Evolutionary conservation across 140 eudicot genomes (phyloP), one percentile per base, ranked within the genome.

Genomic region (Anethum foeniculum): DNA sequence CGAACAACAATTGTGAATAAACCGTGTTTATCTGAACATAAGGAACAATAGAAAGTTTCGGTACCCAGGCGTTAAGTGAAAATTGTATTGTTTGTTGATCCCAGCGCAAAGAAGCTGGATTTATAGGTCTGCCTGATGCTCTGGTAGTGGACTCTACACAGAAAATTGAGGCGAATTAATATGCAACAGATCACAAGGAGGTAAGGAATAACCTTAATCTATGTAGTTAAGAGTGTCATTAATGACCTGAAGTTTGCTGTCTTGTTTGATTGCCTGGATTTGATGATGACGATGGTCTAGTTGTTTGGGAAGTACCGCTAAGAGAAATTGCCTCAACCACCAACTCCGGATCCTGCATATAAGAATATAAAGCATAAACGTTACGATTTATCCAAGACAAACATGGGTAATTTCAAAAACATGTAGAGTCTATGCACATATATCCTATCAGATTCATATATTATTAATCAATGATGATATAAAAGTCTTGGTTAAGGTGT

Each of bases 1-100:
- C 27, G 16, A 78, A 41, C 44, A 25, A 64, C 8, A 52, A 34
- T 36, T 36, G 49, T 23, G 28, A 16, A 56, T 47, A n/a, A 62
- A 75, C 51, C 46, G 18, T 44, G 16, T 1, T 43, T 13, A 39
- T 5, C 25, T 71, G 30, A 71, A 71, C 15, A 72, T 39, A 38
- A 39, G 30, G 27, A 41, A 72, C 48, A 71, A 34, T 15, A n/a
- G 21, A 74, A 41, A 43, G 49, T 43, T 65, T 15, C 16, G 80
- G 64, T 90, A 95, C 99, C 99, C 99, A 95, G 75, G 97, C 97
- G 87, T 92, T 92, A 78, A 95, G 92, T 46, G 99, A 90, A 88
- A 95, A 95, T 48, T 90, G 97, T 80, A 95, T 91, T 18, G 99
- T 95, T 78, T 88, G 97, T 56, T 86, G 83, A 85, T 95, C 97